Conservation (phyloP, 495 filamentous ascomycete species). For the Daldinia decipiens region DNA sequence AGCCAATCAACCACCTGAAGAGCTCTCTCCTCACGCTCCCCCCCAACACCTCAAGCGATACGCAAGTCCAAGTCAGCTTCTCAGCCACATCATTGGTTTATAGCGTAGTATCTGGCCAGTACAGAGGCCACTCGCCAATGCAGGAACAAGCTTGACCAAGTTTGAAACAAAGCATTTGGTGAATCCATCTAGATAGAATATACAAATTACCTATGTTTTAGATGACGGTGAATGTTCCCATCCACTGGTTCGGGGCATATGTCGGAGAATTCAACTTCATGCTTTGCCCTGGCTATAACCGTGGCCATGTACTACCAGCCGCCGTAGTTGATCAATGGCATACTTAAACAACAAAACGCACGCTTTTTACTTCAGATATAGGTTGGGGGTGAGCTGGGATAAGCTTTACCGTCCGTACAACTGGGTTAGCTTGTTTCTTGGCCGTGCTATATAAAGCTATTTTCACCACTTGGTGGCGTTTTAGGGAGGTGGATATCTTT, state of each 20-base stretch:
- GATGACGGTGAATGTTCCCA: constrained; percentile 24
- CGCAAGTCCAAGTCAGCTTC: constrained; percentile 36
- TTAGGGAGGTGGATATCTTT: constrained; percentile 25
- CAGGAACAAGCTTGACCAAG: constrained; percentile 36
- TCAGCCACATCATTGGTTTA: constrained; percentile 35
- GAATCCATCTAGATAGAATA: constrained; percentile 30
- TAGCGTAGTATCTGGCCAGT: constrained; percentile 6
- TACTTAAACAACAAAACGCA: constrained; percentile 6
- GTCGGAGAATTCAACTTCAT: constrained; percentile 13
- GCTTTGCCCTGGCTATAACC: not conserved
- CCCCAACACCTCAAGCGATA: constrained; percentile 37
- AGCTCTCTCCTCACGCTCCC: constrained; percentile 37
- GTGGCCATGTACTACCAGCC: constrained; percentile 16
- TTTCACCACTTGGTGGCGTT: constrained; percentile 14
- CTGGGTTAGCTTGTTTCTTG: constrained; percentile 12
- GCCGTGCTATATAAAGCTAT: constrained; percentile 14
- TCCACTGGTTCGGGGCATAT: constrained; percentile 17
- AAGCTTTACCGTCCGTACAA: constrained; percentile 11
- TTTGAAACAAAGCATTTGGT: constrained; percentile 40
- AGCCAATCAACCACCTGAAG: constrained; percentile 35
- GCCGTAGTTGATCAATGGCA: constrained; percentile 23
- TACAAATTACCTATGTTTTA: constrained; percentile 21
- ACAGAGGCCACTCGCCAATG: constrained; percentile 21
- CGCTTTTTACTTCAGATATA: not conserved
- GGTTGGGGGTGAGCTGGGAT: constrained; percentile 8